phyloP scores from a whole-genome alignment of 768 basidiomycete genomes.

The Megacollybia marginata region DNA sequence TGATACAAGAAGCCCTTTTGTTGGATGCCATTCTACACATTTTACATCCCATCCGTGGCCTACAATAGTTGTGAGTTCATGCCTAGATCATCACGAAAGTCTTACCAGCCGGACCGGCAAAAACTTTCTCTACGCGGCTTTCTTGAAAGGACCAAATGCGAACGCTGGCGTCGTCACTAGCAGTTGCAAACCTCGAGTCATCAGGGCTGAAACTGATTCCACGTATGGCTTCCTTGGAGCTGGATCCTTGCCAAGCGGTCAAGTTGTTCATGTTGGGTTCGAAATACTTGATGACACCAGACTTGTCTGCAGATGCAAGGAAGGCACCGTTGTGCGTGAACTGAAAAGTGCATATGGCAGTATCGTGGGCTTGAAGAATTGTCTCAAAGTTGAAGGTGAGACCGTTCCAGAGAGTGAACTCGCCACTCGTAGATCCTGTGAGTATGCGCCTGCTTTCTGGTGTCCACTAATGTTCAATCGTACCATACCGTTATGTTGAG shows the following conservation, averaged over 20 bases:
- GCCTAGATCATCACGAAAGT: background rate
- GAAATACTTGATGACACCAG: conserved; percentile 96
- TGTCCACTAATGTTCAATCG: conserved; percentile 58
- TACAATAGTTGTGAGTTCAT: conserved; percentile 17
- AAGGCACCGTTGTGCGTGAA: conserved; percentile 94
- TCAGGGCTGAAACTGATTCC: conserved; percentile 90
- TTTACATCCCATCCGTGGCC: conserved; percentile 99
- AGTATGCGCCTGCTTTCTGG: conserved; percentile 90
- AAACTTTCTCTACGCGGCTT: conserved; percentile 77
- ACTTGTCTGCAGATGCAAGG: conserved; percentile 88
- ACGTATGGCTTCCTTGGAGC: conserved; percentile 82
- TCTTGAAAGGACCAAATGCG: conserved; percentile 95
- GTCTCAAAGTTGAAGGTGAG: conserved; percentile 99
- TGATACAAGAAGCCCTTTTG: conserved; percentile 89
- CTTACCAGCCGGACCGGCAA: conserved; percentile 55
- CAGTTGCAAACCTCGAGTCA: conserved; percentile 87
- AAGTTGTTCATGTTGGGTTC: conserved; percentile 99
- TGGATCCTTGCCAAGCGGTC: conserved; percentile 86
- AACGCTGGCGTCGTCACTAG: conserved; percentile 92
- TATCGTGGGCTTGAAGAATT: conserved; percentile 97
- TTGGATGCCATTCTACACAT: conserved; percentile 98
- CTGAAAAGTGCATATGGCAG: conserved; percentile 80
- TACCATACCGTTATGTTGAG: background rate
- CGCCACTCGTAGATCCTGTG: conserved; percentile 94
- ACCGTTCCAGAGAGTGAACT: conserved; percentile 99